A percentile compares a stretch with the other conserved stretches of the same genome.
phyloP scores from a whole-genome alignment of 2,329 filamentous ascomycete species.

The Epichloe glyceriae region DNA sequence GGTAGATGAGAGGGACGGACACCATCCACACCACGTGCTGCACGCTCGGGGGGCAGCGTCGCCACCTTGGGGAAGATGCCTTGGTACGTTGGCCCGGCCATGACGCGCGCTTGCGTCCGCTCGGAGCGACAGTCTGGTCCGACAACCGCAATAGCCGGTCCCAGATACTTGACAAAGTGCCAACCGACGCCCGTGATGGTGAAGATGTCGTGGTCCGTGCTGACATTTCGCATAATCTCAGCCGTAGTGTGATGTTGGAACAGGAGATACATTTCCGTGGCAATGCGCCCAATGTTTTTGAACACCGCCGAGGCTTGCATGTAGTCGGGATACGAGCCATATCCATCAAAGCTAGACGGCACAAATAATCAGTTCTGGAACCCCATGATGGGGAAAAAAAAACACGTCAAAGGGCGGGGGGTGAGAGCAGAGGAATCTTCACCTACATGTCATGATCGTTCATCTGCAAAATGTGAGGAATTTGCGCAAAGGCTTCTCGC shows the following conservation, averaged over 20 bases:
- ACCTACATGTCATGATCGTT: constrained; percentile 96
- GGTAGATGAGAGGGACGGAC: constrained; percentile 82
- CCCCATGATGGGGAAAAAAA: background rate
- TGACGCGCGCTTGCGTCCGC: constrained; percentile 76
- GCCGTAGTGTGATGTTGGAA: constrained; percentile 97
- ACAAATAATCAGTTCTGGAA: background rate
- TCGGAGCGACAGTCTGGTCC: constrained; percentile 89
- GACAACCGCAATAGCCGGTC: constrained; percentile 78
- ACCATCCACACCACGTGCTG: constrained; percentile 97
- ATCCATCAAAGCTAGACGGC: constrained; percentile 74
- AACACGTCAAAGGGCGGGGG: background rate
- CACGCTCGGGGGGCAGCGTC: constrained; percentile 75
- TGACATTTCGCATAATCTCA: constrained; percentile 82
- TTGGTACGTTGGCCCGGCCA: constrained; percentile 94
- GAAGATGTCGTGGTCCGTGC: constrained; percentile 81
- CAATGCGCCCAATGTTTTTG: constrained; percentile 92
- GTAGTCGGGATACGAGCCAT: constrained; percentile 91
- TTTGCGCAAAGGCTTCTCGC: constrained; percentile 91
- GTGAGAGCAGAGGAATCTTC: no score
- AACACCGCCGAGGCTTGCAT: constrained; percentile 98
- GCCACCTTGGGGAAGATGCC: constrained; percentile 94
- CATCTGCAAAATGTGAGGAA: constrained; percentile 82
- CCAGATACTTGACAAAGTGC: constrained; percentile 97
- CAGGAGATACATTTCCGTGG: constrained; percentile 92
- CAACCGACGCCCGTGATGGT: constrained; percentile 94